Base-by-base conservation (phyloP, 2,329 filamentous ascomycete species). In the Cladophialophora chaetospira region DNA sequence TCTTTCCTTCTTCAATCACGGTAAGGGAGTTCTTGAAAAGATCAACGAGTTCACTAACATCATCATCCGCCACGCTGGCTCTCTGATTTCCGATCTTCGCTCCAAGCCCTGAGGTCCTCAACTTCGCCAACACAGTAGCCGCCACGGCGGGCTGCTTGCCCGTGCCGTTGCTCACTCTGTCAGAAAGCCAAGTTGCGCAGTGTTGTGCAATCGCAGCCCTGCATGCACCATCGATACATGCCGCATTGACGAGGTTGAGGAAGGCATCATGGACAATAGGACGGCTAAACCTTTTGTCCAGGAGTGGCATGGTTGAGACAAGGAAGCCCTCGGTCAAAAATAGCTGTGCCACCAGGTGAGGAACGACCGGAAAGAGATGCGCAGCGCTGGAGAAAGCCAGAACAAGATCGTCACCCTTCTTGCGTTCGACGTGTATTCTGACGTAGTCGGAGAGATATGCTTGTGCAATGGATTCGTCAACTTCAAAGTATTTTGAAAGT, bases 341-440 rank as follows among this genome's bases (percentile, higher is more conserved):
- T 33, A 97, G 79, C 57, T 85, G 80, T 2, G 89, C 81, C 1
- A 87, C 89, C 40, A 89, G 82, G 53, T 87, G 82, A 2, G 91
- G 88, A 2, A 89, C 85, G 50, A 99, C 82, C 1, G 94, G 92
- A 70, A 99, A 99, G 6, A 95, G 84, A 19, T 87, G 85, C 1
- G 91, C 85, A 4, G 91, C 91, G n/a, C 92, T 91, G 51, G 92
- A 97, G 71, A 97, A 97, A 4, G 92, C 92, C 47, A 94, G 80
- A 53, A 96, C 90, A 64, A 95, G 84, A 72, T 96, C 90, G 67
- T 97, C 92, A 62, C 91, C 89, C 21, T 88, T 93, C 50, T 86
- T 86, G 62, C 87, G 85, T 64, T 82, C 76, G 13, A 96, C 79
- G 51, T 87, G 85, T 13, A 82, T 78, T 52, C 86, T 86, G 70